Percentiles rank a stretch among this genome's conserved stretches.
phyloP scores from a whole-genome alignment of 2,329 filamentous ascomycete genomes.

The Aspergillus fijiensis region DNA sequence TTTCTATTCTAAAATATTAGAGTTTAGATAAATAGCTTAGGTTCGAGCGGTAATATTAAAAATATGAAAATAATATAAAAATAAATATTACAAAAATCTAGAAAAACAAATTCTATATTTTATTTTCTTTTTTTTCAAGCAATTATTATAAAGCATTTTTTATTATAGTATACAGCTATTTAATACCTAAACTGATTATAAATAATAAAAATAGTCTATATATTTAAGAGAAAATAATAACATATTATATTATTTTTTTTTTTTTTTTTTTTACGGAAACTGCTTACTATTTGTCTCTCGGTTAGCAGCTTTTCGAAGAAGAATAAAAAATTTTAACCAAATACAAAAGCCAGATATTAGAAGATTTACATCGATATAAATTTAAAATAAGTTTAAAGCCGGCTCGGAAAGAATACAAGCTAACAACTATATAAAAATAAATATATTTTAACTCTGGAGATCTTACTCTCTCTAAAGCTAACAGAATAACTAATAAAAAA shows the following conservation, averaged over 20 bases:
- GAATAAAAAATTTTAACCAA: background rate
- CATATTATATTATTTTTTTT: background rate
- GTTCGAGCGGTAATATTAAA: background rate
- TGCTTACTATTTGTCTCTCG: background rate
- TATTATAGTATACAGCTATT: background rate
- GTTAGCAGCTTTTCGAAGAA: background rate
- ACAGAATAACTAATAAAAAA: conserved; percentile 23
- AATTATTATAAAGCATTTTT: background rate
- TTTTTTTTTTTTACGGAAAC: background rate
- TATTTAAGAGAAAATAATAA: background rate
- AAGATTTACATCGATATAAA: conserved; percentile 22
- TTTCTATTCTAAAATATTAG: background rate
- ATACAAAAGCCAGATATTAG: background rate
- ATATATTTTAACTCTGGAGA: conserved; percentile 34
- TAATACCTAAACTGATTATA: background rate
- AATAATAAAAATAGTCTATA: background rate
- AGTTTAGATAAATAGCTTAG: background rate
- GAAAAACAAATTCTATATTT: background rate
- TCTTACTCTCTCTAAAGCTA: conserved; percentile 27
- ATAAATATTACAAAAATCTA: background rate
- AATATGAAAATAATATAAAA: background rate
- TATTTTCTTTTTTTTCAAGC: background rate
- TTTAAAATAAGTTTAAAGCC: background rate
- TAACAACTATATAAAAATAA: conserved; percentile 19
- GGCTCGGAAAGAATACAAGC: conserved; percentile 5